Evolutionary conservation across 2,329 filamentous ascomycete species (phyloP), one percentile per base, ranked within the genome.

Genomic region (Nigrospora sphaerica): DNA sequence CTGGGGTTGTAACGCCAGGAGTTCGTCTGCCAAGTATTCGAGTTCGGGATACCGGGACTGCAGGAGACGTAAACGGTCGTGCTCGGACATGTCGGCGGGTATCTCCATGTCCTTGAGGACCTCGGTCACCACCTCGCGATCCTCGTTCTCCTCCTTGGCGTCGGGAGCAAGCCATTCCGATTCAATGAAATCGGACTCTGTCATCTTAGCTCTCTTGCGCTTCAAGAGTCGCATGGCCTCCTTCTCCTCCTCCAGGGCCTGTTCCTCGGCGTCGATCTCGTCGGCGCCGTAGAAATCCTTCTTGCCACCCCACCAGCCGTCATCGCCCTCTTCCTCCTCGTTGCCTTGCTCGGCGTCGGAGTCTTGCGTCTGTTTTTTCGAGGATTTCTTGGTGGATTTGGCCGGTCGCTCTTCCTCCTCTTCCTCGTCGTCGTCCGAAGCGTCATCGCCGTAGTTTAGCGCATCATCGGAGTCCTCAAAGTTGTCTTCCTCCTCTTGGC

Each of bases 271-370:
- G 45, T 71, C 63, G 46, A 69, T 70, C 46, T 66, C 56, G 65
- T 98, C 92, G 54, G 89, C 88, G 69, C 95, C 80, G 68, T 98
- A 98, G 69, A 96, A 95, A 57, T 95, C 92, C 50, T 86, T 86
- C 63, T 81, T 92, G 3, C 88, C 90, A 31, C 92, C 93, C 91
- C 93, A 97, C 62, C 83, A 91, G 37, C 80, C 82, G 44, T 81
- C 75, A 37, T 81, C 80, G 3, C 71, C 74, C 17, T 77, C 76
- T 10, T 76, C 77, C 16, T 77, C 78, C 3, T 73, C 76, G 34
- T 76, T 70, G 46, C 73, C 74, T 23, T 75, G 60, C 9, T 66
- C 65, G n/a, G 62, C 59, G 39, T 62, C 61, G 6, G 64, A 62
- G n/a, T 58, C 60, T 32, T 53, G 51, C 36, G 49, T 43, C 13